Evolutionary conservation across 257 asterid species (phyloP), one percentile per base, ranked within the genome.

Genomic region (Paulownia fortunei): DNA sequence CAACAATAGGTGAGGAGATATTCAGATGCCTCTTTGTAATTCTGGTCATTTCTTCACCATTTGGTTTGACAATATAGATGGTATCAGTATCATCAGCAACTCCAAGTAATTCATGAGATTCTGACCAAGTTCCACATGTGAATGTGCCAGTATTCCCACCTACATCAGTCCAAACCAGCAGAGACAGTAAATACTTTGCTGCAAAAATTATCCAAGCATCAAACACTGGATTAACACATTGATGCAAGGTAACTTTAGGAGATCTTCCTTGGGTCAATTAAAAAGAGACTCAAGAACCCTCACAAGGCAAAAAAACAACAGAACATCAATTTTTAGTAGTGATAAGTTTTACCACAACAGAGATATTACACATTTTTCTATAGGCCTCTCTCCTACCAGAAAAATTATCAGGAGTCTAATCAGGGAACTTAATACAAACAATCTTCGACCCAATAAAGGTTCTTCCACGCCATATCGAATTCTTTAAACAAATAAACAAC

Each of bases 11-110:
- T 12, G 85, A 84, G 19, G 94, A 88, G 34, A 84, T 69, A 82
- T 85, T 89, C 77, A 96, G 84, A 82, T 89, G 90, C 76, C 76
- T 88, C 89, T 84, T 89, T 67, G 90, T 80, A 68, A 93, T 85
- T 88, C 96, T 89, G 69, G 97, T 86, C 88, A 93, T 88, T 86
- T 91, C 97, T 86, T 90, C 97, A 59, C 99, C 99, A 86, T 84
- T 89, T 79, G 98, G 89, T 85, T 85, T 96, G 68, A 96, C 81
- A 69, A 96, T 80, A 78, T 92, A 90, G 49, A 96, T 73, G 42
- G 88, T 88, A 85, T 85, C 87, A 72, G 84, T 77, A 79, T 88
- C 92, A 84, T 93, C 99, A 85, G 88, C 92, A 82, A 93, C 94
- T 64, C 96, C 99, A 79, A 96, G 94, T 79, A 93, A 82, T 71